phyloP scores from a whole-genome alignment of 768 basidiomycete genomes.

The Lentinus tigrinus region DNA sequence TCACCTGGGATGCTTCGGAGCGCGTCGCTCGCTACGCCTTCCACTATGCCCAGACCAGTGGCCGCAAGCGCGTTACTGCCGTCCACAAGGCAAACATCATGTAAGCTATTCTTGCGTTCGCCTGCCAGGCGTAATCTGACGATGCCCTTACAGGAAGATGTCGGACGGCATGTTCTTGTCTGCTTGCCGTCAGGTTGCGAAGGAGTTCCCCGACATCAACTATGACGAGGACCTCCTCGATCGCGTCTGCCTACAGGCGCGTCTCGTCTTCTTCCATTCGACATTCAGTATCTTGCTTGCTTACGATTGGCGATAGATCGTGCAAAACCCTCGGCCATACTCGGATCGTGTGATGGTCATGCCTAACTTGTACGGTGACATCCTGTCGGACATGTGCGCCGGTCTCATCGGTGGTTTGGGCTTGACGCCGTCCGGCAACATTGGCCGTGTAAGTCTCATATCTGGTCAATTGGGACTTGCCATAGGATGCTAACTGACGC shows the following conservation, averaged over 20 bases:
- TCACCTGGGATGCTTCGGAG: conserved; percentile 98
- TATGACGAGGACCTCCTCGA: conserved; percentile 98
- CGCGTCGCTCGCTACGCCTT: conserved; percentile 98
- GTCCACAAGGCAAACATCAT: conserved; percentile 99
- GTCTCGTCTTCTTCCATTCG: conserved; percentile 21
- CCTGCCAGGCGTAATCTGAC: neutral
- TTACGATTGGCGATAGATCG: conserved; percentile 51
- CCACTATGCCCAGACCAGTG: conserved; percentile 89
- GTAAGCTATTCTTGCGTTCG: conserved; percentile 41
- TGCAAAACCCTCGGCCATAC: conserved; percentile 91
- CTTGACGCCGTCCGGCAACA: conserved; percentile 96
- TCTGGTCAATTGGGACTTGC: neutral
- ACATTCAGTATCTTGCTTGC: neutral
- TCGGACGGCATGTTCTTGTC: conserved; percentile 99
- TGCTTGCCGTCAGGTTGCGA: conserved; percentile 93
- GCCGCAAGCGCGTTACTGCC: conserved; percentile 90
- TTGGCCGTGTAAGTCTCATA: conserved; percentile 69
- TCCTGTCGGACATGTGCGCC: conserved; percentile 92
- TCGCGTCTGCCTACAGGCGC: conserved; percentile 89
- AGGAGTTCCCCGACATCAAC: conserved; percentile 88
- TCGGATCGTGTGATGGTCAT: conserved; percentile 99
- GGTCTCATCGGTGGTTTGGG: conserved; percentile 98
- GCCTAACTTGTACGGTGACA: conserved; percentile 97
- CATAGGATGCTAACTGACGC: conserved; percentile 16
- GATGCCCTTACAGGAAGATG: conserved; percentile 77